Evolutionary conservation across 164 flowering plant genomes (phyloP).

Genomic region (Houttuynia cordata): DNA sequence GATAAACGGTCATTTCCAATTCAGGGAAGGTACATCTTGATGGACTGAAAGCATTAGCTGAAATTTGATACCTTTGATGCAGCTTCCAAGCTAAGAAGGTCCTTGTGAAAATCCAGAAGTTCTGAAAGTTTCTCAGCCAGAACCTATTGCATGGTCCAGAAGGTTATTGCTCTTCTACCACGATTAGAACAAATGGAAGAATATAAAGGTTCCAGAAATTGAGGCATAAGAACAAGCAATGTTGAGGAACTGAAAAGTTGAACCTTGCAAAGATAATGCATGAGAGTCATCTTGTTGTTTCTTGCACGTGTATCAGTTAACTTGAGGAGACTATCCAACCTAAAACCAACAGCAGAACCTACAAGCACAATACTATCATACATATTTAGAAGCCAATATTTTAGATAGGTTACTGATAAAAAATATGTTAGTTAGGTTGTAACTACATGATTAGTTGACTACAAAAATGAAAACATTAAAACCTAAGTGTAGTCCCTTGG

Average conservation of each 20-base stretch:
- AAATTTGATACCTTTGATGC: constrained; percentile 67
- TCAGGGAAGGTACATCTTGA: constrained; percentile 3
- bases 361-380: background rate
- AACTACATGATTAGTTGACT: background rate
- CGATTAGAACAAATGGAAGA: too few relatives aligned
- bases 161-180: background rate
- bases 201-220: too few relatives aligned
- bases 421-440: background rate
- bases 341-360: constrained; percentile 97
- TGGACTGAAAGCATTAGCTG: background rate
- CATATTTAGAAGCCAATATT: background rate
- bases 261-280: constrained; percentile 99
- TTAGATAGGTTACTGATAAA: too few relatives aligned
- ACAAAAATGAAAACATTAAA: background rate
- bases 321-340: constrained; percentile 88
- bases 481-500: background rate
- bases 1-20: constrained; percentile 4
- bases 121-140: constrained; percentile 81
- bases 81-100: constrained; percentile 72
- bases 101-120: constrained; percentile 77
- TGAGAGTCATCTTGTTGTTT: constrained; percentile 87
- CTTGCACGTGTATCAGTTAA: constrained; percentile 86
- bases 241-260: too few relatives aligned
- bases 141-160: constrained; percentile 31
- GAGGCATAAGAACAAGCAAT: too few relatives aligned